Base-by-base conservation (phyloP, 108 stramenopile genomes). In the Skeletonema menzelii region DNA sequence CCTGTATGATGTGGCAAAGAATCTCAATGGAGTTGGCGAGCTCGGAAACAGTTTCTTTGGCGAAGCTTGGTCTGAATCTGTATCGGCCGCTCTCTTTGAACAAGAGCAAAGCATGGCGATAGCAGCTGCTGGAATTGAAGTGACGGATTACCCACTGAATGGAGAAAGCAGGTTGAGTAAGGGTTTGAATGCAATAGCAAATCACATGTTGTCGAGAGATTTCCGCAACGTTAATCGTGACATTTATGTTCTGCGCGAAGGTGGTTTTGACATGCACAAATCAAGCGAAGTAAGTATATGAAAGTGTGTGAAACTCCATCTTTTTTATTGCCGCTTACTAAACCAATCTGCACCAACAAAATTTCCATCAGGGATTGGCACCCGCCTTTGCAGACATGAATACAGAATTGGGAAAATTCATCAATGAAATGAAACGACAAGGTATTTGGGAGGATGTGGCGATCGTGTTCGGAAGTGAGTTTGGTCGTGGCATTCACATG, bases 401-500 rank as follows among this genome's bases (percentile, higher is more conserved):
- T 32, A 42, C 14, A 13, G 82, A 79, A 12, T 44, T 86, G 22
- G 58, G 38, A 30, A 24, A 31, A 27, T 84, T 84, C 27, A 40
- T 75, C 11, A 34, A 59, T 28, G 75, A 81, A 56, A 49, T 87
- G 56, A 79, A 84, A 34, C 7, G 30, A 0, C 72, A 72, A 35
- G 69, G 60, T 38, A 57, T 82, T 26, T 87, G 86, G 86, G 67
- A 87, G 1, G 56, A 75, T 13, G 67, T 77, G 8, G 65, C 67
- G 5, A 61, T 87, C 37, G 63, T 78, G 0, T 35, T 69, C 19
- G 67, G 56, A n/a, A 65, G 60, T n/a, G 86, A 87, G 13, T 87
- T 87, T 65, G 86, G 73, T 19, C 70, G 86, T 1, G 72, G 73
- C 1, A n/a, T 87, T 4, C 75, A 65, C 2, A 34, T 69, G 17